Base-by-base conservation (phyloP, 495 filamentous ascomycete genomes). In the Annulohypoxylon maeteangense region DNA sequence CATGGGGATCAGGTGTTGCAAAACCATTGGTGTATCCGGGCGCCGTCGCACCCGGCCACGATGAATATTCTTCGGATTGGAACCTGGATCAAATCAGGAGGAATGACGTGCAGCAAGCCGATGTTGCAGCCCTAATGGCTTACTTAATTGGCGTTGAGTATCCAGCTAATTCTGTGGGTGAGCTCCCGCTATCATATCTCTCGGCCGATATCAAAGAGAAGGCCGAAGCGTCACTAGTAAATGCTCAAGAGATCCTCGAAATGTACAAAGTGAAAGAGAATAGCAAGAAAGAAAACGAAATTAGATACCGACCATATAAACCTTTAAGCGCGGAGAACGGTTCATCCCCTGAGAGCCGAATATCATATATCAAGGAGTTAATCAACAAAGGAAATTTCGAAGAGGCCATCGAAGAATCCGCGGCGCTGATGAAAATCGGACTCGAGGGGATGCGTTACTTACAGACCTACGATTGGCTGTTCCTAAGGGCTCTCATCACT, bases 251-350 rank as follows among this genome's bases (percentile, higher is more conserved):
- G n/a, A 93, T 99, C 47, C 79, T 98, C 18, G 96, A 99, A 74
- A 97, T 98, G 91, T 99, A 99, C 78, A 89, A 86, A 11, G 92
- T 99, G 60, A 99, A 99, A 78, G 95, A 99, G 76, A 88, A 90
- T 65, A 86, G 91, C 72, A 98, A 98, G 78, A 89, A 88, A 72
- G 80, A 85, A 3, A 90, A 87, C 0, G 88, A 93, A 75, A 75
- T 99, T 36, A 85, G 89, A 60, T 99, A 94, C 76, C 87, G 82
- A 44, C 92, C 94, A 2, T 98, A 88, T 75, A 76, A 76, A 44
- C 80, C 86, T 3, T 76, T 90, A 22, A 89, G 88, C 31, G 87
- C 89, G 38, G 74, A 68, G 18, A 83, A 84, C 12, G 84, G 86
- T 34, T 83, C 87, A 58, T 90, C 91, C 1, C 84, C 90, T 4